Base-by-base conservation (phyloP, 129 eudicot species). In the Flaveria brownii region DNA sequence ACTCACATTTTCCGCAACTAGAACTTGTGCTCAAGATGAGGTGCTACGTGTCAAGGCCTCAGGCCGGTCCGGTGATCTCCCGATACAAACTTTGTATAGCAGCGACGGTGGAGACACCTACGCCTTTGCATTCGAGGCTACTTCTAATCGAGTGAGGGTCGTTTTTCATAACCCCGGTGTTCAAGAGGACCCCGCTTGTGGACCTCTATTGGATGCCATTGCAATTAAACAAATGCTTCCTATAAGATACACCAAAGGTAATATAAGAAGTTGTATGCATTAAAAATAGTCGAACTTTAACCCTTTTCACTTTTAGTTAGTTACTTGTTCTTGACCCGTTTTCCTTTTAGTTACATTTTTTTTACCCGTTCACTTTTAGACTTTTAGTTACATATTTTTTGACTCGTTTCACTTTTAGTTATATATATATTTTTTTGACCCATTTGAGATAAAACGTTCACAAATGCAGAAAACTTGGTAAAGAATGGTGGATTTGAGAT, bases 1-100 rank as follows among this genome's bases (percentile, higher is more conserved):
- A 8, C 81, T 90, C 39, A 86, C 93, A 18, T 90, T 90, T 81
- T 77, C 88, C 0, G 96, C 91, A 26, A 87, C 96, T 5, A 80
- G 93, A 73, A 90, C 96, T 17, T 90, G 96, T 78, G 92, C 92
- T 42, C 96, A 87, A 71, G 92, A 87, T 68, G 96, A 90, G 82
- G 88, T 77, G 33, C 82, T 87, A 17, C 75, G 79, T 59, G 83
- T 90, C 50, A 83, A 84, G 5, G 86, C 81, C 26, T 73, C 87
- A 22, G 87, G 85, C 11, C 49, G 36, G 52, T 84, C 88, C 0
- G 75, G 85, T 68, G 87, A 87, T 56, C 87, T 90, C 1, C 92
- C 92, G 15, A 87, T 90, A 36, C 90, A 87, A 66, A 90, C 96
- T 9, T 52, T 90, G 84, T 89, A 78, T 67, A 87, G 90, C 73